phyloP scores from a whole-genome alignment of 78 protist genomes.

The Andalucia godoyi region DNA sequence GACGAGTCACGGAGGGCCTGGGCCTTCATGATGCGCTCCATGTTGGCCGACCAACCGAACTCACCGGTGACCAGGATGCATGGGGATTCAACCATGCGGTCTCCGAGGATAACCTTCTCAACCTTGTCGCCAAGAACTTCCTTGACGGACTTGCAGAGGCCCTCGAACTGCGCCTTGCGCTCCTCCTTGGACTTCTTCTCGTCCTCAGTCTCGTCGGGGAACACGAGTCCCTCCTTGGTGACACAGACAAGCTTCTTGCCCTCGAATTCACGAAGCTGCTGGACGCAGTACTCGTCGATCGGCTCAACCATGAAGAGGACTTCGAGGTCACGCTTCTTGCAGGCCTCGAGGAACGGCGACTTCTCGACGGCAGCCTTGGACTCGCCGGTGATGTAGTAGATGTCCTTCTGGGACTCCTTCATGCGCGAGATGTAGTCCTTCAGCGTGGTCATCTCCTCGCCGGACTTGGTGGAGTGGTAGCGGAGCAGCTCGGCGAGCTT shows the following conservation, averaged over 20 bases:
- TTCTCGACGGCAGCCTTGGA: constrained; percentile 41
- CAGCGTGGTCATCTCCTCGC: constrained; percentile 87
- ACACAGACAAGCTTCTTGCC: constrained; percentile 95
- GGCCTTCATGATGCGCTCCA: constrained; percentile 99
- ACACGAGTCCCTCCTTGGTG: constrained; percentile 96
- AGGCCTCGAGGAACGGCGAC: constrained; percentile 92
- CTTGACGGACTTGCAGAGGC: constrained; percentile 91
- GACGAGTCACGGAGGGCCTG: constrained; percentile 95
- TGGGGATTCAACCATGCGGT: constrained; percentile 88
- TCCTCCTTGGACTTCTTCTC: constrained; percentile 84
- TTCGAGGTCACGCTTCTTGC: constrained; percentile 67
- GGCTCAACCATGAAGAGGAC: constrained; percentile 98
- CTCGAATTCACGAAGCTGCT: constrained; percentile 96
- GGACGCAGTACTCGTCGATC: constrained; percentile 98
- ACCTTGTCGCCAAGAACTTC: constrained; percentile 98
- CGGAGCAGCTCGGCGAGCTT: constrained; percentile 94
- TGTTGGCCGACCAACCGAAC: constrained; percentile 98
- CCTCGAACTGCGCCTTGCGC: constrained; percentile 72
- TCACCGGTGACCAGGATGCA: constrained; percentile 91
- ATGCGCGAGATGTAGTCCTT: constrained; percentile 96
- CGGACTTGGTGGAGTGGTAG: constrained; percentile 85
- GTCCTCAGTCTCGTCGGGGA: constrained; percentile 87
- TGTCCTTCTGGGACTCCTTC: constrained; percentile 95
- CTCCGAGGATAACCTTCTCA: constrained; percentile 90
- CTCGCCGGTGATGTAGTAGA: constrained; percentile 99